Base-by-base conservation (phyloP, 2,329 filamentous ascomycete species). In the Pseudopyricularia cyperi region DNA sequence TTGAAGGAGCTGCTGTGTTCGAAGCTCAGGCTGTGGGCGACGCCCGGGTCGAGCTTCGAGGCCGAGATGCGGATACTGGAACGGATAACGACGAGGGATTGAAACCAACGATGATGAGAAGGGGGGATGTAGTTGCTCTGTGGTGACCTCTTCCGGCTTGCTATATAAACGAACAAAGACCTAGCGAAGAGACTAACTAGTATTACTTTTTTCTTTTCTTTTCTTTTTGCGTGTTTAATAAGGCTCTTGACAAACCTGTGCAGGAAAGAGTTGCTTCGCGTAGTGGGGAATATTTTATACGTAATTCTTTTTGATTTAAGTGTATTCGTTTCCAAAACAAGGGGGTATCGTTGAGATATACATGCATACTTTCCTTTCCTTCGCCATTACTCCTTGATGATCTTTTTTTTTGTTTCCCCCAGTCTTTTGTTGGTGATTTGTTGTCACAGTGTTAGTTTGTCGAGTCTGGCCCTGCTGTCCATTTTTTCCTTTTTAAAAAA, bases 21-120 rank as follows among this genome's bases (percentile, higher is more conserved):
- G n/a, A 63, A 57, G 46, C 55, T 68, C 46, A 56, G 55, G 22
- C 60, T 57, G 37, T 68, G 65, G 66, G 63, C 63, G 2, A 56
- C 55, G 8, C 57, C 62, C 2, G 62, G 63, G 17, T 67, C 65
- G 17, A 65, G 59, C 32, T 63, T 68, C 33, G 54, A 57, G 50
- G 58, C 58, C 4, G 52, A 56, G 52, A 39, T 59, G 37, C 39
- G 28, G 8, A 55, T 59, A 11, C 42, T 59, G 5, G 52, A 57
- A 39, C 51, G 42, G 14, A 28, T 51, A 5, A 46, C 50, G 12
- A 33, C 50, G 14, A 51, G 50, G 28, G 35, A 51, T 5, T 42
- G 48, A n/a, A 7, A n/a, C n/a, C n/a, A n/a, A 44, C 39, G 28
- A 30, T 30, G 28, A 9, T 30, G 28, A 30, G n/a, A n/a, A n/a